A percentile compares a stretch with the other conserved stretches of the same genome.
These are phyloP conservation scores for Xenoacremonium recifei DNA, from an alignment of 2,329 filamentous ascomycete genomes.

Conservation along the genomic window DNA sequence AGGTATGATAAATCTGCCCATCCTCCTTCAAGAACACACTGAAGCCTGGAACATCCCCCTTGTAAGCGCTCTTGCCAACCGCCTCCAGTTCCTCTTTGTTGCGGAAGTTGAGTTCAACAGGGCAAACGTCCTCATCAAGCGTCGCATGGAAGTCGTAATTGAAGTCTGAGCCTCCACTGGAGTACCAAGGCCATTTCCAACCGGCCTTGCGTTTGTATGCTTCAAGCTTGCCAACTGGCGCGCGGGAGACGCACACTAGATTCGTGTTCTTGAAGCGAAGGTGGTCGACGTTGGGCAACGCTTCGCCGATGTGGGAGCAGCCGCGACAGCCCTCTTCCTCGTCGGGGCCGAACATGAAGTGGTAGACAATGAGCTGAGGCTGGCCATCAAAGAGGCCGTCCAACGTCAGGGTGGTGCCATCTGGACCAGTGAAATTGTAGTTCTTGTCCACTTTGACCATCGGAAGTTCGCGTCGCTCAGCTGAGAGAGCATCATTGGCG, in stretches of 20 bases:
- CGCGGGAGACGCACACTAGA: constrained; percentile 38
- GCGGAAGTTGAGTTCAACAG: constrained; percentile 26
- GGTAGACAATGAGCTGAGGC: constrained; percentile 40
- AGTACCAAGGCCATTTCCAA: constrained; percentile 42
- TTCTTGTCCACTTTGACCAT: constrained; percentile 37
- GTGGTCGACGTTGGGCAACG: constrained; percentile 37
- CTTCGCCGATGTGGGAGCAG: constrained; percentile 38
- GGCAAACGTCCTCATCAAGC: constrained; percentile 25
- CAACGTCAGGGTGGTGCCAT: constrained; percentile 23
- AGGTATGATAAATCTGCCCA: constrained; percentile 36
- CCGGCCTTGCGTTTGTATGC: constrained; percentile 35
- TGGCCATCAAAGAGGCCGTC: constrained; percentile 32
- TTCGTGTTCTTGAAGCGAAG: constrained; percentile 36
- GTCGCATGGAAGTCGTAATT: constrained; percentile 40
- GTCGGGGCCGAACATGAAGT: constrained; percentile 44
- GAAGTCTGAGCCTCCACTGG: constrained; percentile 34
- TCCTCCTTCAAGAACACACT: constrained; percentile 35
- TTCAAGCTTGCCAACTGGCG: constrained; percentile 34
- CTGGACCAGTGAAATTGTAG: constrained; percentile 34
- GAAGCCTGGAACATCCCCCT: constrained; percentile 35
- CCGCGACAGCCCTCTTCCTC: constrained; percentile 35
- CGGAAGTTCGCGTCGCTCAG: constrained; percentile 34
- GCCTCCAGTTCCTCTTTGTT: constrained; percentile 22
- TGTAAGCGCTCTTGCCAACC: constrained; percentile 25
- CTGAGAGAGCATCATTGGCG: constrained; percentile 27